Percentiles rank a stretch among this genome's conserved stretches.
Evolutionary conservation across 2,329 filamentous ascomycete species (phyloP).

Genomic region (Aspergillus japonicus): DNA sequence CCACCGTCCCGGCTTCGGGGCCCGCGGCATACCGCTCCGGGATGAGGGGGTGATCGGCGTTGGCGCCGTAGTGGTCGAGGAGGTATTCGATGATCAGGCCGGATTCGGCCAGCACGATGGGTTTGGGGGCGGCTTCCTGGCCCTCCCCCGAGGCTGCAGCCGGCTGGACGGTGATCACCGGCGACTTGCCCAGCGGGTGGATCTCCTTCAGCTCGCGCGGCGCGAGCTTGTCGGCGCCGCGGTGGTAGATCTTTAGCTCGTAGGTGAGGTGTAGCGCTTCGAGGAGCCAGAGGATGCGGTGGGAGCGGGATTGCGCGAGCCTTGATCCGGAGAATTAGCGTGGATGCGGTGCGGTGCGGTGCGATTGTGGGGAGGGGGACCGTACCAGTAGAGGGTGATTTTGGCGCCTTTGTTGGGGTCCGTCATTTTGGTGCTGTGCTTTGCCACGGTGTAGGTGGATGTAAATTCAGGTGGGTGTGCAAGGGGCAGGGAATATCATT

Average conservation of each 20-base stretch:
- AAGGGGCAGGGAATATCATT: not conserved
- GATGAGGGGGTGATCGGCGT: conserved; percentile 39
- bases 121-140: conserved; percentile 29
- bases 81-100: conserved; percentile 80
- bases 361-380: not conserved
- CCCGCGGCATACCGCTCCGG: conserved; percentile 53
- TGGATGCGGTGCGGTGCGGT: not conserved
- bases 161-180: conserved; percentile 66
- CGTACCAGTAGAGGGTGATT: conserved; percentile 65
- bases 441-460: not conserved
- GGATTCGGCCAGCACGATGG: conserved; percentile 74
- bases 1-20: conserved; percentile 52
- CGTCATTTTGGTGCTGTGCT: conserved; percentile 15
- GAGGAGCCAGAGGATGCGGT: conserved; percentile 81
- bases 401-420: conserved; percentile 43
- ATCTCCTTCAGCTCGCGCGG: conserved; percentile 73
- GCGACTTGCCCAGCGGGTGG: conserved; percentile 85
- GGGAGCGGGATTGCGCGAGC: conserved; percentile 79
- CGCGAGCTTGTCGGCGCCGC: conserved; percentile 63
- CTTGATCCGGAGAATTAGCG: conserved; percentile 46
- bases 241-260: conserved; percentile 76
- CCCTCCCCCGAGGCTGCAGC: conserved; percentile 11
- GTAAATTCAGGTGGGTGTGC: too few species aligned
- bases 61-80: conserved; percentile 61
- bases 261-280: conserved; percentile 79